These are phyloP conservation scores for Phytomonas francai DNA, from an alignment of 208 protist genomes.

Conservation along the genomic window DNA sequence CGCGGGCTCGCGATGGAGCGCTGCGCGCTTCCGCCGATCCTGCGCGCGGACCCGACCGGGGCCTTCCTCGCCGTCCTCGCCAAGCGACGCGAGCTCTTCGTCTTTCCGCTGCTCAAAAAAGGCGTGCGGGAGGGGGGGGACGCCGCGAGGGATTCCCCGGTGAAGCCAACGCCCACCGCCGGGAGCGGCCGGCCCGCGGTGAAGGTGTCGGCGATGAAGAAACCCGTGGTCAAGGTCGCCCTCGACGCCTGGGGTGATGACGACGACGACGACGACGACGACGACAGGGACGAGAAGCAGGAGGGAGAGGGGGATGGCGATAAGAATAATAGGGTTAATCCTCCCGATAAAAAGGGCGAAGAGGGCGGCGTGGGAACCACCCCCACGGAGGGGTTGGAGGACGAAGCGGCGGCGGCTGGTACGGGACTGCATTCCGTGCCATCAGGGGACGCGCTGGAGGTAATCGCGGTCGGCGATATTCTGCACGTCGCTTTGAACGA, in stretches of 20 bases:
- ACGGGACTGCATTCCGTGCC: conserved; percentile 1
- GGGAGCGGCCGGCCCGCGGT: neutral
- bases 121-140: conserved; percentile 10
- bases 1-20: conserved; percentile 34
- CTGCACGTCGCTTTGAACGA: conserved; percentile 28
- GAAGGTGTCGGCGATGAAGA: conserved; percentile 3
- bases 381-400: too few species aligned
- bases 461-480: conserved; percentile 33
- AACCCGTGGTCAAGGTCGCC: conserved; percentile 14
- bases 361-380: neutral
- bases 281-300: conserved; percentile 3
- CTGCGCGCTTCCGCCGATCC: conserved; percentile 38
- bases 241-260: conserved; percentile 80
- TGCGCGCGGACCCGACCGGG: conserved; percentile 65
- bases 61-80: conserved; percentile 56
- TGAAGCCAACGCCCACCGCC: neutral
- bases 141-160: neutral
- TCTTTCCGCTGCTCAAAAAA: conserved; percentile 42
- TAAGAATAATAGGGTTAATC: neutral
- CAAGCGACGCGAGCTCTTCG: conserved; percentile 57
- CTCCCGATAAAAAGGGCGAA: neutral
- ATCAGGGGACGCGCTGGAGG: conserved; percentile 9
- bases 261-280: conserved; percentile 55
- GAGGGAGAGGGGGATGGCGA: conserved; percentile 4
- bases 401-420: neutral